Evolutionary conservation across 1,284 basidiomycete genomes (phyloP).

Genomic region (Cutaneotrichosporon mucoides): DNA sequence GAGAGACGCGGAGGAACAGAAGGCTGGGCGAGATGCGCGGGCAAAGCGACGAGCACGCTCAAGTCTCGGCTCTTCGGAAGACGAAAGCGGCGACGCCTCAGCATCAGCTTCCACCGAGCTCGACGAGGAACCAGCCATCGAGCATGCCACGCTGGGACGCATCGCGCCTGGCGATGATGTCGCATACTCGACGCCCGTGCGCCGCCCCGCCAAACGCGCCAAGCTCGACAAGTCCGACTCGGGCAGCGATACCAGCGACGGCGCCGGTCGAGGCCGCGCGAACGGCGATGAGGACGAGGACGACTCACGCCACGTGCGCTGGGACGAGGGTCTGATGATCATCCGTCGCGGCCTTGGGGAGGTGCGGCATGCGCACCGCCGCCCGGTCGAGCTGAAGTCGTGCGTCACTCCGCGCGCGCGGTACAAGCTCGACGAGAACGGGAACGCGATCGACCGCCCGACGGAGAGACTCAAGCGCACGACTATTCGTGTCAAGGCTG

Average conservation of each 20-base stretch:
- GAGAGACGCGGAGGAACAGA: conserved; percentile 65
- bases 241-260: neutral
- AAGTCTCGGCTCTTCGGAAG: conserved; percentile 50
- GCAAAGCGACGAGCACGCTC: conserved; percentile 61
- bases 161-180: conserved; percentile 60
- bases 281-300: conserved; percentile 20
- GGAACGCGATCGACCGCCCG: conserved; percentile 64
- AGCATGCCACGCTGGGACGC: neutral
- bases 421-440: conserved; percentile 68
- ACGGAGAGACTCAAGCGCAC: conserved; percentile 62
- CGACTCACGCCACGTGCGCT: conserved; percentile 56
- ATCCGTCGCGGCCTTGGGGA: conserved; percentile 22
- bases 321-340: conserved; percentile 63
- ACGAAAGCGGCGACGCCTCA: conserved; percentile 29
- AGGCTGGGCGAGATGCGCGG: conserved; percentile 59
- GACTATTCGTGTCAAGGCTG: conserved; percentile 69
- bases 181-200: conserved; percentile 64
- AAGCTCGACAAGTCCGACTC: conserved; percentile 40
- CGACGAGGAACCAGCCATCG: conserved; percentile 17
- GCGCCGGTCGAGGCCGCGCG: neutral
- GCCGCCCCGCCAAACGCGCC: conserved; percentile 28
- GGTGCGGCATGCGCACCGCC: neutral
- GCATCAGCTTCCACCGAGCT: conserved; percentile 6
- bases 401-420: conserved; percentile 36
- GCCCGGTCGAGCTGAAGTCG: conserved; percentile 2